Conservation (phyloP, 2,329 filamentous ascomycete species). For the Dissoconium aciculare region DNA sequence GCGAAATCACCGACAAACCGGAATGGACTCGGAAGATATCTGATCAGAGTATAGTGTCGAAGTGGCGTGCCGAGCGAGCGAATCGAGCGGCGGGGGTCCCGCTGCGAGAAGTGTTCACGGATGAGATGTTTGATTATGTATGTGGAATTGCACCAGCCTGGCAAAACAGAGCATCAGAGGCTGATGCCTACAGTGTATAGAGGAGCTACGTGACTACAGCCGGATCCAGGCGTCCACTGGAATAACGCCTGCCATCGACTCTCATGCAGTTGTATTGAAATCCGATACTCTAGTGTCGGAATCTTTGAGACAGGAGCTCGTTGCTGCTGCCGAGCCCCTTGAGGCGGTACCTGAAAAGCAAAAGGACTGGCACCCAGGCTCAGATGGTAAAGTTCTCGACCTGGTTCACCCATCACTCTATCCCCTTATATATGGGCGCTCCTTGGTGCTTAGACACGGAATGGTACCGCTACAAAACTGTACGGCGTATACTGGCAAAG, state of each 20-base stretch:
- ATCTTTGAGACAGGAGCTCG: constrained; percentile 29
- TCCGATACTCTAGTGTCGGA: constrained; percentile 35
- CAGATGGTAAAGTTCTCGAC: constrained; percentile 43
- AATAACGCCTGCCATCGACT: constrained; percentile 34
- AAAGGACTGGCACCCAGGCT: constrained; percentile 47
- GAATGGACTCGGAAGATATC: constrained; percentile 19
- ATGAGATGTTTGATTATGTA: constrained; percentile 18
- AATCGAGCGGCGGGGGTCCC: constrained; percentile 1
- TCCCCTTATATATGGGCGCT: constrained; percentile 41
- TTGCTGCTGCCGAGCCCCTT: constrained; percentile 31
- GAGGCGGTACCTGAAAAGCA: constrained; percentile 28
- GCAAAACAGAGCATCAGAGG: not conserved
- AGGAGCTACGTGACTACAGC: constrained; percentile 35
- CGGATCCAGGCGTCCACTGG: constrained; percentile 28
- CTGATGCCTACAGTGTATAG: constrained; percentile 7
- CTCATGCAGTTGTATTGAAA: constrained; percentile 35
- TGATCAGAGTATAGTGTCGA: constrained; percentile 17
- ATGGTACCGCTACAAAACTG: constrained; percentile 20
- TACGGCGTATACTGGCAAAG: constrained; percentile 20
- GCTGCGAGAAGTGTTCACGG: constrained; percentile 7
- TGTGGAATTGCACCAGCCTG: constrained; percentile 1
- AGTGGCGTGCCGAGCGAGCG: constrained; percentile 15
- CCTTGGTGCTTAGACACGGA: constrained; percentile 26
- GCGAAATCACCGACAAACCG: constrained; percentile 20
- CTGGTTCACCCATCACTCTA: constrained; percentile 51